A percentile compares a stretch with the other conserved stretches of the same genome.
phyloP scores from a whole-genome alignment of 176 grass and related monocot genomes.

The Oryza glaberrima region DNA sequence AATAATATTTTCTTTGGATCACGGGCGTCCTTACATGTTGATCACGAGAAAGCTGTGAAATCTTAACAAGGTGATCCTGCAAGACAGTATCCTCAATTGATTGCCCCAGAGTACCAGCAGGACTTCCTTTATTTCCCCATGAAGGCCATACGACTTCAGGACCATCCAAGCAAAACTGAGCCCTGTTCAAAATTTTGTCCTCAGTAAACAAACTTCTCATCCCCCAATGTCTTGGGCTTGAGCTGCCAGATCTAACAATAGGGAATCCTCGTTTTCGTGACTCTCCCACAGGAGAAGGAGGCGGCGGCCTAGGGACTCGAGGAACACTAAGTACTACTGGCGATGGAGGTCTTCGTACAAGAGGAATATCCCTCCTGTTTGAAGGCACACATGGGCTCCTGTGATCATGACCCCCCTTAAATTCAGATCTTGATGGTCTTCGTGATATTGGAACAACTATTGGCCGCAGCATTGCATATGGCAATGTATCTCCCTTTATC shows the following conservation, averaged over 20 bases:
- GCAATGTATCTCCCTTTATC: slow-evolving; percentile 78
- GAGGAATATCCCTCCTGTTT: slow-evolving; percentile 75
- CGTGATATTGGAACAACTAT: slow-evolving; percentile 87
- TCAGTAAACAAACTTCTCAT: slow-evolving; percentile 82
- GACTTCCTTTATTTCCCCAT: slow-evolving; percentile 65
- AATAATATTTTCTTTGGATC: slow-evolving; percentile 15
- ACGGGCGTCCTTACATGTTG: slow-evolving; percentile 82
- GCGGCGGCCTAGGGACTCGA: slow-evolving; percentile 76
- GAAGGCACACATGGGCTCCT: slow-evolving; percentile 90
- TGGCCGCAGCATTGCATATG: slow-evolving; percentile 83
- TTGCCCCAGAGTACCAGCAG: slow-evolving; percentile 64
- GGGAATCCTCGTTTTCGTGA: slow-evolving; percentile 85
- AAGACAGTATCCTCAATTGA: slow-evolving; percentile 84
- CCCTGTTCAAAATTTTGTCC: slow-evolving; percentile 69
- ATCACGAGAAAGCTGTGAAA: slow-evolving; percentile 88
- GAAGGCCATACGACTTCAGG: slow-evolving; percentile 97
- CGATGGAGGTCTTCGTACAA: slow-evolving; percentile 83
- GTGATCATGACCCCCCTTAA: slow-evolving; percentile 76
- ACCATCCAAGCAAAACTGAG: slow-evolving; percentile 83
- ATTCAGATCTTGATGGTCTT: slow-evolving; percentile 86
- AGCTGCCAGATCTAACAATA: slow-evolving; percentile 94
- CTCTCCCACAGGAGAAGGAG: slow-evolving; percentile 82
- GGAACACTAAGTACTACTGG: slow-evolving; percentile 94
- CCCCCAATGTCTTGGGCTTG: slow-evolving; percentile 95
- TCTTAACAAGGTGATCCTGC: slow-evolving; percentile 87